Evolutionary conservation across 2,329 filamentous ascomycete species (phyloP).

Genomic region (Neurospora crassa): DNA sequence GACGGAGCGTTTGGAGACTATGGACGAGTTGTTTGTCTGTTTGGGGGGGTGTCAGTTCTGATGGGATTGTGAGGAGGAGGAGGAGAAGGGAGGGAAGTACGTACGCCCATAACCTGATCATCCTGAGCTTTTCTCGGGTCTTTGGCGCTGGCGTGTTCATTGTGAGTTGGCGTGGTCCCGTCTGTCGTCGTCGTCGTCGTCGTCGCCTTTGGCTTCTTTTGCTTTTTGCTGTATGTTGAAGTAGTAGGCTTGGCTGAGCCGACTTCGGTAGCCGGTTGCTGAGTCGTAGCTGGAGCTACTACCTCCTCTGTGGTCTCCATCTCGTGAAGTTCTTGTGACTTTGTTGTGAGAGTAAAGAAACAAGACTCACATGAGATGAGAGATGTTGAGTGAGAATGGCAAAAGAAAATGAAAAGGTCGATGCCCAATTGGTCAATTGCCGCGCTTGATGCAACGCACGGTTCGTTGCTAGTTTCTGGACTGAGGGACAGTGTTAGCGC

Average conservation of each 20-base stretch:
- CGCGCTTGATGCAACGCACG: neutral
- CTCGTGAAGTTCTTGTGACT: neutral
- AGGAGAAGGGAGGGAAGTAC: too few species aligned
- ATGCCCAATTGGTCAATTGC: neutral
- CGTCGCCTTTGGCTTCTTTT: neutral
- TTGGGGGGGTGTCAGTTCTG: neutral
- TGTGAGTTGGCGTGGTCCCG: neutral
- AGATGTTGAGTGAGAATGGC: neutral
- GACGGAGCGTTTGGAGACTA: constrained; percentile 88
- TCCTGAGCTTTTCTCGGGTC: constrained; percentile 27
- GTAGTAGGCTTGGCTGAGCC: neutral
- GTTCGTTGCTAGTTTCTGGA: neutral
- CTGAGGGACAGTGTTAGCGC: neutral
- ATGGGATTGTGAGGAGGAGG: too few species aligned
- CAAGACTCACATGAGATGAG: neutral
- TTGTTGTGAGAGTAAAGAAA: neutral
- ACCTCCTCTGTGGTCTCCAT: neutral
- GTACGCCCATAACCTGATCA: constrained; percentile 43
- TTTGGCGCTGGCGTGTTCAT: neutral
- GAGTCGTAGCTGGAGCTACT: neutral
- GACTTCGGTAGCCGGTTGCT: neutral
- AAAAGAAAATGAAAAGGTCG: neutral
- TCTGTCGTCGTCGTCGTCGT: neutral
- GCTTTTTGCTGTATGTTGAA: neutral
- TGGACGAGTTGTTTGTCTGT: constrained; percentile 83